phyloP scores from a whole-genome alignment of 108 stramenopile species.

The Cyclotella sp. region DNA sequence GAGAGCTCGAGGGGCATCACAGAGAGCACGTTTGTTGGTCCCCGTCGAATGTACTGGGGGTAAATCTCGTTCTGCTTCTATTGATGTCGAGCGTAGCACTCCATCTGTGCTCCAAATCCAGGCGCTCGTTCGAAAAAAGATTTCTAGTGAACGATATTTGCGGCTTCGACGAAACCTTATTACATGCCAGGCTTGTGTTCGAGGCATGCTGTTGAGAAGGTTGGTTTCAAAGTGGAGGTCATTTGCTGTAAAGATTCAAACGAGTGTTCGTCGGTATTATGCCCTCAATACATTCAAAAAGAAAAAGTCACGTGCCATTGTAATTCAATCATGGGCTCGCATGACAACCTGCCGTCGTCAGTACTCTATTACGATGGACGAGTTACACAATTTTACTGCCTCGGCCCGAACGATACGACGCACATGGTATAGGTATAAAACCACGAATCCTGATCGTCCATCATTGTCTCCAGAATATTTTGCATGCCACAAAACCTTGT shows the following conservation, averaged over 20 bases:
- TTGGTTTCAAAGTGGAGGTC: too few species aligned
- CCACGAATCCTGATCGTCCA: background rate
- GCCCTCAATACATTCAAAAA: background rate
- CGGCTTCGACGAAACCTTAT: background rate
- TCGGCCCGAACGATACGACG: conserved; percentile 8
- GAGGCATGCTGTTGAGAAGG: background rate
- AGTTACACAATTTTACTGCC: background rate
- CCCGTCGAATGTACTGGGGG: background rate
- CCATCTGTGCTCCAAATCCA: conserved; percentile 4
- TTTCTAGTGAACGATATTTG: background rate
- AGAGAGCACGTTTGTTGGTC: background rate
- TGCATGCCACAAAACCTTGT: background rate
- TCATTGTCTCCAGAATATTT: background rate
- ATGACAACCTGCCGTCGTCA: background rate
- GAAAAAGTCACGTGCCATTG: background rate
- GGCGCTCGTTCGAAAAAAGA: background rate
- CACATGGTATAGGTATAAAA: conserved; percentile 18
- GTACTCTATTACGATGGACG: background rate
- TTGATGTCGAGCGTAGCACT: background rate
- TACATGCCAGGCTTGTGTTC: background rate
- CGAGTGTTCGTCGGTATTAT: background rate
- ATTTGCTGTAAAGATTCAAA: background rate
- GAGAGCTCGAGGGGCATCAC: background rate
- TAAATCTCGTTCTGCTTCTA: background rate
- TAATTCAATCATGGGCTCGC: background rate